phyloP scores from a whole-genome alignment of 1,284 basidiomycete genomes.

The Stygiomarasmius scandens region DNA sequence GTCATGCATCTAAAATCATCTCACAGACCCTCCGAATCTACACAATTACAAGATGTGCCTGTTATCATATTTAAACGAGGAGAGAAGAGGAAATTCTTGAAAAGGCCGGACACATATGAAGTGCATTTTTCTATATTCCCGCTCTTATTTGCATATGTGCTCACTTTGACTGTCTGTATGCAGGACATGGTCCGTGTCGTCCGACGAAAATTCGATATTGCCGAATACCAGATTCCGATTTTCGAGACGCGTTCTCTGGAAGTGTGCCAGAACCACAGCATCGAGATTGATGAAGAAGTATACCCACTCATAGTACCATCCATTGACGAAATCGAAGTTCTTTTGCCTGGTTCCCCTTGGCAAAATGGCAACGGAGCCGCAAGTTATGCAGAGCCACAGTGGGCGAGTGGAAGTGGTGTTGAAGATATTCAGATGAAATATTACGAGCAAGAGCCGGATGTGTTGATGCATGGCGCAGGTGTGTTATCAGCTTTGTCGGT shows the following conservation, averaged over 20 bases:
- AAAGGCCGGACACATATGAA: slow-evolving; percentile 2
- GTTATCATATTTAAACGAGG: background rate
- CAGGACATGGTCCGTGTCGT: slow-evolving; percentile 10
- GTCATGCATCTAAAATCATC: background rate
- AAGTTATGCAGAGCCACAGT: background rate
- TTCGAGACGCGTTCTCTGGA: slow-evolving; percentile 3
- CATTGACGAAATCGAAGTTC: slow-evolving; percentile 8
- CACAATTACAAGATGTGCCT: background rate
- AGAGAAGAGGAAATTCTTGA: slow-evolving; percentile 6
- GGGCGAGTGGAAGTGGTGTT: no score
- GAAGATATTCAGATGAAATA: no score
- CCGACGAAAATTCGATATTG: slow-evolving; percentile 8
- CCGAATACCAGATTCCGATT: background rate
- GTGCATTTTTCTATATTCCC: background rate
- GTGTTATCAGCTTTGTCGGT: no score
- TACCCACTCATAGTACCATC: background rate
- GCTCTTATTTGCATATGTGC: background rate
- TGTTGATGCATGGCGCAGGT: no score
- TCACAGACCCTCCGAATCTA: background rate
- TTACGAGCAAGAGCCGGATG: no score
- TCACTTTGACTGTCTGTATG: background rate
- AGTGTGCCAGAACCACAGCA: background rate
- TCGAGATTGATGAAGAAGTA: slow-evolving; percentile 10
- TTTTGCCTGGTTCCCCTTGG: background rate
- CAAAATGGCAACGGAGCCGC: background rate